Conservation (phyloP, 2,329 filamentous ascomycete species). For the Juglanconis oblonga region DNA sequence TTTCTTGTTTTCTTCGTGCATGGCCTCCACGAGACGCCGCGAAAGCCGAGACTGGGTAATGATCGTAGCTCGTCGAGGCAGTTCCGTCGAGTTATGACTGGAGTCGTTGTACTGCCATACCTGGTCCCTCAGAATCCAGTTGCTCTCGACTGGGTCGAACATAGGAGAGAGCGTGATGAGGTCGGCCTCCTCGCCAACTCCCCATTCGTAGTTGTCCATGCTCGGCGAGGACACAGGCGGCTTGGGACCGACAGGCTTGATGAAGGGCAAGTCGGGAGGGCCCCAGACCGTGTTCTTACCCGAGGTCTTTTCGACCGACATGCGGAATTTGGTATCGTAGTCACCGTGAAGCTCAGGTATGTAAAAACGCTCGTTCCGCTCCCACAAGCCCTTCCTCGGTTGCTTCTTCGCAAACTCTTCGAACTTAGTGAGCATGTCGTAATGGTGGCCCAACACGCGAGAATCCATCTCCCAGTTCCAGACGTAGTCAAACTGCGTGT, state of each 20-base stretch:
- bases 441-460: slow-evolving; percentile 76
- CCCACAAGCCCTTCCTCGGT: slow-evolving; percentile 71
- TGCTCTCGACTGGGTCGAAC: slow-evolving; percentile 69
- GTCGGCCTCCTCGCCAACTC: slow-evolving; percentile 72
- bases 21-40: slow-evolving; percentile 67
- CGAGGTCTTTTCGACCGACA: slow-evolving; percentile 55
- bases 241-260: slow-evolving; percentile 60
- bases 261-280: slow-evolving; percentile 54
- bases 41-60: slow-evolving; percentile 74
- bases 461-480: slow-evolving; percentile 91
- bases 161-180: slow-evolving; percentile 75
- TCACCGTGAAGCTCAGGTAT: slow-evolving; percentile 66
- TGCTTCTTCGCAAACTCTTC: slow-evolving; percentile 62
- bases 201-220: slow-evolving; percentile 71
- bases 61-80: slow-evolving; percentile 73
- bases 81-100: slow-evolving; percentile 47
- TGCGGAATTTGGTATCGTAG: slow-evolving; percentile 65
- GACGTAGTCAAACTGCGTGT: slow-evolving; percentile 76
- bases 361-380: slow-evolving; percentile 70
- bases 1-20: slow-evolving; percentile 73
- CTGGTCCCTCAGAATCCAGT: slow-evolving; percentile 69
- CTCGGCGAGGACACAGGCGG: slow-evolving; percentile 57
- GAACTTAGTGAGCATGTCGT: slow-evolving; percentile 71
- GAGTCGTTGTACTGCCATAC: slow-evolving; percentile 63
- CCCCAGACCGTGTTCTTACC: slow-evolving; percentile 64